Percentiles rank a stretch among this genome's conserved stretches.
These are phyloP conservation scores for Chalciporus piperatus DNA, from an alignment of 768 basidiomycete species.

Conservation along the genomic window DNA sequence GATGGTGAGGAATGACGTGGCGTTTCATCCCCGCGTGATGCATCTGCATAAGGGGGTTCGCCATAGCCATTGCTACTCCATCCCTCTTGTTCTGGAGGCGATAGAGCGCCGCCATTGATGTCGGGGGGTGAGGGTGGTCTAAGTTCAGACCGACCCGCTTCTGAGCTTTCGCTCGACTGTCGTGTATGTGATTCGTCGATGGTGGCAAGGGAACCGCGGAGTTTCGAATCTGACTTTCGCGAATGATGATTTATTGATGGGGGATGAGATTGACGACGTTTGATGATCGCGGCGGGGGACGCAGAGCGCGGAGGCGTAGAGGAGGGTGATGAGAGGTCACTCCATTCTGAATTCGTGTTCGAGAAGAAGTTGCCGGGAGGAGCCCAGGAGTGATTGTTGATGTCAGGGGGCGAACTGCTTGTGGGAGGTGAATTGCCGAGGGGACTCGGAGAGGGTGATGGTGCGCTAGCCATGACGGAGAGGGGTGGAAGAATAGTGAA, in stretches of 20 bases:
- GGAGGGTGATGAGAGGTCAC: slow-evolving; percentile 36
- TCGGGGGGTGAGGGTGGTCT: slow-evolving; percentile 25
- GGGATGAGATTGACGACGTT: slow-evolving; percentile 54
- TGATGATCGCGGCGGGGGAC: slow-evolving; percentile 43
- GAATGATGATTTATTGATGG: slow-evolving; percentile 35
- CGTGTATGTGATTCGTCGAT: slow-evolving; percentile 60
- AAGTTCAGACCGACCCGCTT: slow-evolving; percentile 16
- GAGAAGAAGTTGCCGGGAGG: slow-evolving; percentile 47
- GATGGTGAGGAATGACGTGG: slow-evolving; percentile 41
- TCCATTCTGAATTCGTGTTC: slow-evolving; percentile 57
- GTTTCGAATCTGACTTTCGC: slow-evolving; percentile 63
- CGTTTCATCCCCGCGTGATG: slow-evolving; percentile 40
- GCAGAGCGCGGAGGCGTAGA: slow-evolving; percentile 48
- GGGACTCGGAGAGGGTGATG: slow-evolving; percentile 63
- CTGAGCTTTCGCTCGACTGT: slow-evolving; percentile 26
- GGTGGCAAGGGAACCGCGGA: slow-evolving; percentile 67
- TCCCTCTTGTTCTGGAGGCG: slow-evolving; percentile 29
- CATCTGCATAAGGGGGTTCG: slow-evolving; percentile 33
- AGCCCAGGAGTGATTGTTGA: slow-evolving; percentile 48
- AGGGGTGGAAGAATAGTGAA: slow-evolving; percentile 90
- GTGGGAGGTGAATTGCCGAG: slow-evolving; percentile 42
- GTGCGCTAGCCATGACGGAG: slow-evolving; percentile 64
- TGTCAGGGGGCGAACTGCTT: slow-evolving; percentile 35
- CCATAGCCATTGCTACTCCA: slow-evolving; percentile 44
- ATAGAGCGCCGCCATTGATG: slow-evolving; percentile 24